Conservation (phyloP, 805 yeast genomes). For the Myxozyma geophila region DNA sequence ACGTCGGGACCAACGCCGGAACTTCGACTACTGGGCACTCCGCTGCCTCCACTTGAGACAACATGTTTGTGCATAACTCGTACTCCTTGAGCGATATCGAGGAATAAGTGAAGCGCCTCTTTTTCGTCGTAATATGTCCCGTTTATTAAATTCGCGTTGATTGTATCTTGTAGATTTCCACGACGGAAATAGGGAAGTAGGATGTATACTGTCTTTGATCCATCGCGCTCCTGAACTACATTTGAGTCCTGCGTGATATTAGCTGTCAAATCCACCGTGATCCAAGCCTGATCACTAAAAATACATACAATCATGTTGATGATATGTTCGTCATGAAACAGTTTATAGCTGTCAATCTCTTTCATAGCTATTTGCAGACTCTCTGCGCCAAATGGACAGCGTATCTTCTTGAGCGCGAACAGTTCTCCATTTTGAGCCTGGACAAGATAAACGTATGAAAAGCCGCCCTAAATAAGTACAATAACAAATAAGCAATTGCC, state of each 20-base stretch:
- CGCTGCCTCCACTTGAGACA: not conserved
- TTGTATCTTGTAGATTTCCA: constrained; percentile 81
- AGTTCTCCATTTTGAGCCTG: constrained; percentile 51
- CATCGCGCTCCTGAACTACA: constrained; percentile 72
- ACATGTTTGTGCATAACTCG: constrained; percentile 74
- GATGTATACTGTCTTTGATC: constrained; percentile 76
- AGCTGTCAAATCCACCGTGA: not conserved
- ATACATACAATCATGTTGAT: constrained; percentile 55
- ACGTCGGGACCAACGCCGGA: constrained; percentile 14
- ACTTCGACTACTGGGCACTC: constrained; percentile 1
- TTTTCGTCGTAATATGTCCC: constrained; percentile 59
- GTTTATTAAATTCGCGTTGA: constrained; percentile 65
- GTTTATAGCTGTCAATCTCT: constrained; percentile 76
- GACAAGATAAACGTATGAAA: constrained; percentile 83
- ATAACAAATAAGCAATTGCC: not conserved
- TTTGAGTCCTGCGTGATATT: constrained; percentile 57
- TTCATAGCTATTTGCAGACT: constrained; percentile 73
- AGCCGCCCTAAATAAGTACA: constrained; percentile 59
- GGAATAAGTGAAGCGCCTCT: constrained; percentile 64
- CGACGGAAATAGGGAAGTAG: constrained; percentile 69
- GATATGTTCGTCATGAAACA: constrained; percentile 69
- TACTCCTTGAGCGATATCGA: constrained; percentile 75
- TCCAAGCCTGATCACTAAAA: not conserved
- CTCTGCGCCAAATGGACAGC: constrained; percentile 85
- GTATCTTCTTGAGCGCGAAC: constrained; percentile 81